A percentile compares a stretch with the other conserved stretches of the same genome.
phyloP scores from a whole-genome alignment of 176 grass and related monocot species.

The Musa itinerans region DNA sequence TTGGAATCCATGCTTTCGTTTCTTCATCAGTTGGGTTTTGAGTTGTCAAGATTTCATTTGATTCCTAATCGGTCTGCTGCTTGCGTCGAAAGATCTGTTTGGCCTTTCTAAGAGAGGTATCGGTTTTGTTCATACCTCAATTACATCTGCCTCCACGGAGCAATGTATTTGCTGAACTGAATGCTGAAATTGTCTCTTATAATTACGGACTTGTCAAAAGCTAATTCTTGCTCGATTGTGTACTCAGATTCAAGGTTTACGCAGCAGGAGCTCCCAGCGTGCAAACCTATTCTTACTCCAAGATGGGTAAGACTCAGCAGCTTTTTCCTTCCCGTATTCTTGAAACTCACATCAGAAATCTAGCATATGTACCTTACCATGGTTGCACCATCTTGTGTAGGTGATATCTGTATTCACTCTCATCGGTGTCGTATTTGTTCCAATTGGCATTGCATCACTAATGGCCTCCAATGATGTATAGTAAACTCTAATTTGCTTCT shows the following conservation, averaged over 20 bases:
- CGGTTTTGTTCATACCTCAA: not conserved
- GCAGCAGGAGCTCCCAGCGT: constrained; percentile 30
- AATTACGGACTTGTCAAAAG: not conserved
- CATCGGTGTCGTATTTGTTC: constrained; percentile 18
- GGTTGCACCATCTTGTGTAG: not conserved
- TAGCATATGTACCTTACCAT: not conserved
- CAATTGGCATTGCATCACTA: constrained; percentile 21
- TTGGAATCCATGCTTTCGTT: not conserved
- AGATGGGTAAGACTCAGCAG: constrained; percentile 9
- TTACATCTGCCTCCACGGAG: not conserved
- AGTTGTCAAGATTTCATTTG: not conserved
- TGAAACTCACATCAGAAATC: not conserved
- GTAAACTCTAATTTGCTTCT: not conserved
- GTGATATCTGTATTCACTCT: constrained; percentile 25
- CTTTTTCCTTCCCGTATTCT: not conserved
- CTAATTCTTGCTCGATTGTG: constrained; percentile 6
- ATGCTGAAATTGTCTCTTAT: not conserved
- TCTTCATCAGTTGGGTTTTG: not conserved
- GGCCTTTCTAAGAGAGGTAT: not conserved
- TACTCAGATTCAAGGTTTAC: constrained; percentile 28
- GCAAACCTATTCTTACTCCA: constrained; percentile 26
- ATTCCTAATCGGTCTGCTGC: not conserved
- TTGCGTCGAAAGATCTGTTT: not conserved
- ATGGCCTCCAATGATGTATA: constrained; percentile 21
- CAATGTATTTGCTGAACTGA: not conserved